Evolutionary conservation across 1,284 basidiomycete genomes (phyloP).

Genomic region (Sanghuangporus sanghuang): DNA sequence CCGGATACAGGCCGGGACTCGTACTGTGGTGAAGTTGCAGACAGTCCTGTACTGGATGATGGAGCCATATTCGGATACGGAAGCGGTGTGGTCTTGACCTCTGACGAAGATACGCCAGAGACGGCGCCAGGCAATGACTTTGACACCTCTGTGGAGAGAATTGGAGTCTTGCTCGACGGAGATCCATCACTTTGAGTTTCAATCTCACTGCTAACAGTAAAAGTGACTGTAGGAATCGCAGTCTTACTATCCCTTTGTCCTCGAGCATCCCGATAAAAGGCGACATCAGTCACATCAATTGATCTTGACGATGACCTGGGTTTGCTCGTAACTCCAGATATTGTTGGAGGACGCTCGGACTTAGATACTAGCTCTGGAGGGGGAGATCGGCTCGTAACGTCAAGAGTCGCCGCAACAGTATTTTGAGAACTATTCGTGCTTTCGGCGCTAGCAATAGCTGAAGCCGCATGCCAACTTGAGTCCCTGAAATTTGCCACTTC

Average conservation of each 20-base stretch:
- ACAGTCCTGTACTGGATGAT: background rate
- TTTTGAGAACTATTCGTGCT: background rate
- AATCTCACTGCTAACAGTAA: slow-evolving; percentile 73
- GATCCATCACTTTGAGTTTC: slow-evolving; percentile 29
- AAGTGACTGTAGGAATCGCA: slow-evolving; percentile 34
- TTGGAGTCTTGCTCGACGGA: background rate
- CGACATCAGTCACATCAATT: slow-evolving; percentile 63
- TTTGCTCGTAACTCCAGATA: slow-evolving; percentile 22
- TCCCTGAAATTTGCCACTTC: slow-evolving; percentile 28
- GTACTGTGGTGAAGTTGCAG: background rate
- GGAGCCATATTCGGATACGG: background rate
- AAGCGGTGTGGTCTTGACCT: background rate
- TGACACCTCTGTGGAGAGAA: background rate
- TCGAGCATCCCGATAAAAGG: slow-evolving; percentile 61
- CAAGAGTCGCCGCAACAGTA: background rate
- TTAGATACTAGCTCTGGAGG: slow-evolving; percentile 39
- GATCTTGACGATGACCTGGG: slow-evolving; percentile 47
- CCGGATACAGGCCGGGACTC: background rate
- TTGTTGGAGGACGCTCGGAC: slow-evolving; percentile 6
- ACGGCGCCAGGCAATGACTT: background rate
- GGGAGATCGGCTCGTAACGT: slow-evolving; percentile 43
- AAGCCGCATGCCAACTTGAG: slow-evolving; percentile 57
- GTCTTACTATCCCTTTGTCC: slow-evolving; percentile 42
- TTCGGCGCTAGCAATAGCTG: background rate
- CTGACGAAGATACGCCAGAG: background rate